phyloP scores from a whole-genome alignment of 257 asterid species.

The Rauvolfia tetraphylla region DNA sequence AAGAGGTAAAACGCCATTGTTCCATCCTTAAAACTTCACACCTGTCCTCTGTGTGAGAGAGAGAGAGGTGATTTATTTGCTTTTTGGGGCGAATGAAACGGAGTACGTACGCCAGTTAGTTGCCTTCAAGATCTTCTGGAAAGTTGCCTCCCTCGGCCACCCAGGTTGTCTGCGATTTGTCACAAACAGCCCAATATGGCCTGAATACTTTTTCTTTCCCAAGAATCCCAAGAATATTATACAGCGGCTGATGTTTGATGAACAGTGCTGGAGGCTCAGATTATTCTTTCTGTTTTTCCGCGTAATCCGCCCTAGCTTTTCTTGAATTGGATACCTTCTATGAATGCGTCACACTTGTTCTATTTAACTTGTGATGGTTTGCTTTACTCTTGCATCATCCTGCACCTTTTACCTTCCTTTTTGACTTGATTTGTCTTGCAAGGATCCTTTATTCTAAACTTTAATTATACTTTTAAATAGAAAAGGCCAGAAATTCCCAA shows the following conservation, averaged over 20 bases:
- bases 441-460: conserved; percentile 23
- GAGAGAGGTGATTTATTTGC: not conserved
- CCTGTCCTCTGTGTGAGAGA: too few relatives aligned
- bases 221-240: too few relatives aligned
- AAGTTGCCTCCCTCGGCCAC: not conserved
- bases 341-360: not conserved
- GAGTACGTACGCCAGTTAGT: too few relatives aligned
- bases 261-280: not conserved
- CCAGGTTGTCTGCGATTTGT: not conserved
- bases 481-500: not conserved
- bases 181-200: not conserved
- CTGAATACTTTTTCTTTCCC: not conserved
- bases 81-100: not conserved
- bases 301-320: not conserved
- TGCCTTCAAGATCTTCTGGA: not conserved
- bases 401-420: conserved; percentile 7
- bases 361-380: conserved; percentile 4
- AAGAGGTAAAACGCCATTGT: too few relatives aligned
- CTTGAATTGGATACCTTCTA: not conserved
- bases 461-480: conserved; percentile 3
- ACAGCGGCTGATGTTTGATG: not conserved
- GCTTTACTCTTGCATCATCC: conserved; percentile 23
- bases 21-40: too few relatives aligned
- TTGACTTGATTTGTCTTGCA: conserved; percentile 18
- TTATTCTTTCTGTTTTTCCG: not conserved